Base-by-base conservation (phyloP, 1,139 yeast genomes). In the Wickerhamiella infanticola region DNA sequence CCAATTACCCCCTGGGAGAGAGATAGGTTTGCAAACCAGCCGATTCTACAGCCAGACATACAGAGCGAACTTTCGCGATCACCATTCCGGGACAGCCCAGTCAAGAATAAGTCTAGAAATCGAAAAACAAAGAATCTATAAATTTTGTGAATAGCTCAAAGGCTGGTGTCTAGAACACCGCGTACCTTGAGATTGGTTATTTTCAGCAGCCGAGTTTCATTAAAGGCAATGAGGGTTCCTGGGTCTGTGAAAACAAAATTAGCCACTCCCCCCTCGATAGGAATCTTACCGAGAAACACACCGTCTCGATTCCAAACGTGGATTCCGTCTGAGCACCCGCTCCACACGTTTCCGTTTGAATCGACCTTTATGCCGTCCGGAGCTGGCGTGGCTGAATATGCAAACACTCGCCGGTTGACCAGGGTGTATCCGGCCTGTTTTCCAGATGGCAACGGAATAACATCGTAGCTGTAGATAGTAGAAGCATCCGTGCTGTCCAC, bases 361-460 rank as follows among this genome's bases (percentile, higher is more conserved):
- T 60, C 64, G 33, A 49, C 48, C 47, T 58, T 59, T 46, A 60
- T 56, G 3, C 63, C 62, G 45, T 58, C 61, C 1, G 63, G 63
- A 6, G 55, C 59, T 3, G 56, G 61, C 27, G 50, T 40, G 41
- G 53, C 58, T 13, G 56, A 45, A 47, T 48, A 58, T 5, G 61
- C 62, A 51, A 58, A 58, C 24, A 53, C 45, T 11, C 61, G 51
- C 35, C 50, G 49, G 43, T 58, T 54, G 11, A 47, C 42, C 11
- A 57, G 50, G n/a, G 51, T 43, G 25, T 35, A 44, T 3, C 43
- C 41, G 7, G 25, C 26, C 8, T 25, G 24, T 3, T 25, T 13
- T 3, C 41, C 41, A 29, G 35, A 27, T 3, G 45, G 29, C 27
- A 48, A 47, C n/a, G 51, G 51, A 8, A 50, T 48, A 5, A 55